Percentiles rank a stretch among this genome's conserved stretches.
Evolutionary conservation across 768 basidiomycete species (phyloP).

Genomic region (Podaxis sp.): DNA sequence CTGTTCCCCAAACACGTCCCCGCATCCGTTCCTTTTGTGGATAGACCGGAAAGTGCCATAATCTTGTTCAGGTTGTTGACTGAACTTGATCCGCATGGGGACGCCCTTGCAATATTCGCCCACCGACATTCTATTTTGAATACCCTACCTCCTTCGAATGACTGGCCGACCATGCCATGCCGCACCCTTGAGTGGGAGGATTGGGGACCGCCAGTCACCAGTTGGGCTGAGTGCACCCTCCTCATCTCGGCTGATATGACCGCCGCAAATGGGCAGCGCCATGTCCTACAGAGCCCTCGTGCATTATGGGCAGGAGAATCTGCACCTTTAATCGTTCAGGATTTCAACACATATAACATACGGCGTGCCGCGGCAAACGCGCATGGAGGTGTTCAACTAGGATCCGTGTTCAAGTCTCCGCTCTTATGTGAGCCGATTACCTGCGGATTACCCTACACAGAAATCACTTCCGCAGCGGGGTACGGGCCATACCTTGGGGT

Average conservation of each 20-base stretch:
- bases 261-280: background rate
- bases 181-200: background rate
- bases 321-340: background rate
- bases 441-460: background rate
- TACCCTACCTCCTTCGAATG: background rate
- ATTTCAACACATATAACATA: background rate
- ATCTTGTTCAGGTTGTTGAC: background rate
- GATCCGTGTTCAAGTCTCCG: background rate
- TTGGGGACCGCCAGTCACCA: background rate
- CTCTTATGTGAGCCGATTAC: background rate
- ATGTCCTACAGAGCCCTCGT: background rate
- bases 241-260: background rate
- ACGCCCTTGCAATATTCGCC: too few relatives aligned
- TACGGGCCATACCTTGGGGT: background rate
- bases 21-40: background rate
- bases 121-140: background rate
- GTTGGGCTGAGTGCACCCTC: background rate
- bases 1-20: background rate
- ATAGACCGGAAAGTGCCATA: background rate
- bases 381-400: background rate
- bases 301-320: background rate
- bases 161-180: background rate
- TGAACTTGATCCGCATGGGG: background rate
- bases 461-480: background rate
- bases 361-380: background rate